Evolutionary conservation across 192 early-diverging fungal genomes (phyloP).

Genomic region (Glomus cerebriforme): DNA sequence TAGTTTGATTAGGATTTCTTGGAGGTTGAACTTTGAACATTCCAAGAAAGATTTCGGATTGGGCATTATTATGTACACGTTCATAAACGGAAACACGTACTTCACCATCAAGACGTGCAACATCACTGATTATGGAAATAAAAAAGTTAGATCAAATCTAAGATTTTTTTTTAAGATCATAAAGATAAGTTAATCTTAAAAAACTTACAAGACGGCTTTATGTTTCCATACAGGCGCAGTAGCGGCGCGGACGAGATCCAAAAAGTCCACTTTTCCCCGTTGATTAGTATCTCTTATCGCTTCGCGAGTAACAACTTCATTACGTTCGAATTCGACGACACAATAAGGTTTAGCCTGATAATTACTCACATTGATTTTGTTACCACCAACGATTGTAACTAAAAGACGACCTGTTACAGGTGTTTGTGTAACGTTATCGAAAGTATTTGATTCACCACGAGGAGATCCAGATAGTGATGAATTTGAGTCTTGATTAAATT

Average conservation of each 20-base stretch:
- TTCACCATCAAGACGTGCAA: constrained; percentile 26
- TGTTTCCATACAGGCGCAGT: constrained; percentile 29
- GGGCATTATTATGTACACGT: constrained; percentile 30
- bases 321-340: constrained; percentile 23
- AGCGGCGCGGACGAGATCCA: constrained; percentile 30
- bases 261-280: constrained; percentile 15
- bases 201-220: constrained; percentile 26
- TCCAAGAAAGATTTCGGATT: constrained; percentile 46
- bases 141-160: not conserved
- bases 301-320: constrained; percentile 29
- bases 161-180: not conserved
- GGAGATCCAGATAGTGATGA: not conserved
- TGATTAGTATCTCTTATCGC: constrained; percentile 14
- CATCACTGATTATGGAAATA: constrained; percentile 15
- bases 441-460: not conserved
- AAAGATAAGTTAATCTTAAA: not conserved
- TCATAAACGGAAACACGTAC: constrained; percentile 27
- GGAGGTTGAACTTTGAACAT: constrained; percentile 47
- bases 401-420: constrained; percentile 15
- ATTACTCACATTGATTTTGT: constrained; percentile 27
- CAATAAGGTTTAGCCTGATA: constrained; percentile 27
- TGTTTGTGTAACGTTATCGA: constrained; percentile 21
- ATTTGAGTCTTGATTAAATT: not conserved
- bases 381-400: constrained; percentile 28
- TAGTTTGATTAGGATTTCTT: constrained; percentile 42